Base-by-base conservation (phyloP, 192 early-diverging fungal species). In the Coemansia sp. region DNA sequence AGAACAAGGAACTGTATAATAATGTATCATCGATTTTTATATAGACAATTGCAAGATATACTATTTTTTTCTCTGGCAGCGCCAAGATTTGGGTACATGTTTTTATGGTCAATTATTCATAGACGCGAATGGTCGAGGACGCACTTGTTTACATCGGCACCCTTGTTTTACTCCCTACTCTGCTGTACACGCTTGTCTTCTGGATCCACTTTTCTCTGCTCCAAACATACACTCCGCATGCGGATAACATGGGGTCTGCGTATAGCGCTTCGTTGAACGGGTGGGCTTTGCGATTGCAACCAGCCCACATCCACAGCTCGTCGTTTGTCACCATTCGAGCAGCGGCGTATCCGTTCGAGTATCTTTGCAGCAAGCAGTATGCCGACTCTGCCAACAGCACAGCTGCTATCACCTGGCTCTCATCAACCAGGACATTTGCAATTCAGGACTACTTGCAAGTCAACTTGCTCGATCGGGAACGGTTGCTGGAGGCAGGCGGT, bases 201-300 rank as follows among this genome's bases (percentile, higher is more conserved):
- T 74, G 67, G 53, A 64, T 94, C 7, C 97, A 99, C 75, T 98
- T 98, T 76, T 69, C 82, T 7, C 84, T 95, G 18, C 78, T 98
- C 18, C 87, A 72, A 43, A 82, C 87, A 65, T 88, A 85, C 54
- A 95, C 94, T 0, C 83, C 91, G 6, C 93, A 94, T 9, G 93
- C 96, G 61, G 90, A 90, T 41, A 86, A 90, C 56, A 99, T 99
- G 97, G 92, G 92, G 64, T 94, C 95, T 0, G 77, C 94, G 9
- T 99, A 95, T 82, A 92, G 95, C 61, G 91, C 93, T 23, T 75
- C 85, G 16, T 74, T 98, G 37, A 75, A 83, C 40, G 94, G 94
- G 40, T 97, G 89, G 64, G 79, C 87, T 48, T 88, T 97, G 32
- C 57, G 74, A 15, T 61, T 86, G 8, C 95, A 95, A 68, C 94